Base-by-base conservation (phyloP, 371 early-diverging fungal genomes). In the Zancudomyces culisetae region DNA sequence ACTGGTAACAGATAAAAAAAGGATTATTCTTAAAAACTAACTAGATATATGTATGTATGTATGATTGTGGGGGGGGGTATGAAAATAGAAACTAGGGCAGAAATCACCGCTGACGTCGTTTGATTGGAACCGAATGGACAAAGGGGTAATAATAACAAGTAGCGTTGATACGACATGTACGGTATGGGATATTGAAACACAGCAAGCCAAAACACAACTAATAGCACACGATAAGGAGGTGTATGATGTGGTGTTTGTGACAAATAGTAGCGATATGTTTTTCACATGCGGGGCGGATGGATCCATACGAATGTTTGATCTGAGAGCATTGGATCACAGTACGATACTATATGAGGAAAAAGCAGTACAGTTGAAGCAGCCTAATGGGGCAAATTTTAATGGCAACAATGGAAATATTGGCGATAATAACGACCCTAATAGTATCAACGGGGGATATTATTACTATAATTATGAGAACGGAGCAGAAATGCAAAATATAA, bases 221-320 rank as follows among this genome's bases (percentile, higher is more conserved):
- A 95, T 97, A 68, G 96, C 96, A 0, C 97, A 97, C 63, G 97
- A 97, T 63, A 77, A 80, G 55, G 93, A 94, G 56, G 95, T 97
- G 10, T 94, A 81, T 66, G 97, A 97, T 62, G 94, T 95, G 24
- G 79, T 86, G 1, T 97, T 92, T 65, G 79, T 85, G 43, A 71
- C 80, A 35, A 80, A 81, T 40, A 79, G 80, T 20, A 64, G 77
- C 12, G 84, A 95, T 56, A 79, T 85, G n/a, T 97, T 97, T 78
- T 94, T 85, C 0, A 85, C 87, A 54, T 93, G 88, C 2, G 95
- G 96, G 13, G 94, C 90, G 1, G 97, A 97, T 64, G 97, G 97
- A 0, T 85, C 85, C 15, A 83, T 97, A n/a, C 77, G 97, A 22
- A 78, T 91, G 73, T 97, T 97, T 71, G 97, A 97, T 68, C 70